Percentiles rank a stretch among this genome's conserved stretches.
Evolutionary conservation across 495 filamentous ascomycete species (phyloP).

Genomic region (Talaromyces stipitatus): DNA sequence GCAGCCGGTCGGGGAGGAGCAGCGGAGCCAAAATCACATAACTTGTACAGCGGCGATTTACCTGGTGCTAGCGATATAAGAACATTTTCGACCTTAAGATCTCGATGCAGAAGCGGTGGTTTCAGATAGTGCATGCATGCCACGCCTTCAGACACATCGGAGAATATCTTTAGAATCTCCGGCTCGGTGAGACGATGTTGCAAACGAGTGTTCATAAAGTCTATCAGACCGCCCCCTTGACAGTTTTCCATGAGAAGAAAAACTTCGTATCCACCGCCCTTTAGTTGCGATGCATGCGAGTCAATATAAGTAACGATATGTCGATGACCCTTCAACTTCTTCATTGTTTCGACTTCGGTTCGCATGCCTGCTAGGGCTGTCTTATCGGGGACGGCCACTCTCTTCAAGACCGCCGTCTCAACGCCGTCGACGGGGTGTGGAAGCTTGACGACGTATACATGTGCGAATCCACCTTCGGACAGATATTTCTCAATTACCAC

Average conservation of each 20-base stretch:
- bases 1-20: slow-evolving; percentile 79
- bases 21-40: slow-evolving; percentile 96
- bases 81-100: slow-evolving; percentile 97
- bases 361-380: slow-evolving; percentile 90
- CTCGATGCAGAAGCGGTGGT: slow-evolving; percentile 85
- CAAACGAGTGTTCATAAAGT: slow-evolving; percentile 98
- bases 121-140: slow-evolving; percentile 99
- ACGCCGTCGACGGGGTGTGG: slow-evolving; percentile 69
- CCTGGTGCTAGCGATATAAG: slow-evolving; percentile 66
- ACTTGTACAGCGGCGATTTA: slow-evolving; percentile 65
- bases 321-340: slow-evolving; percentile 90
- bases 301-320: slow-evolving; percentile 98
- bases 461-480: slow-evolving; percentile 95
- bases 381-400: slow-evolving; percentile 97
- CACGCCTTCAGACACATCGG: slow-evolving; percentile 90
- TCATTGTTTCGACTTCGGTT: slow-evolving; percentile 99
- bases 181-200: slow-evolving; percentile 96
- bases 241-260: slow-evolving; percentile 97
- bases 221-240: slow-evolving; percentile 81
- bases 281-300: slow-evolving; percentile 89
- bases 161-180: slow-evolving; percentile 94
- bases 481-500: slow-evolving; percentile 98
- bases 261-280: slow-evolving; percentile 91
- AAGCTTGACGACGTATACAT: slow-evolving; percentile 92
- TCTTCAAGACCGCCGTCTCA: slow-evolving; percentile 84